Evolutionary conservation across 164 flowering plant genomes (phyloP).

Genomic region (Vitis amurensis): DNA sequence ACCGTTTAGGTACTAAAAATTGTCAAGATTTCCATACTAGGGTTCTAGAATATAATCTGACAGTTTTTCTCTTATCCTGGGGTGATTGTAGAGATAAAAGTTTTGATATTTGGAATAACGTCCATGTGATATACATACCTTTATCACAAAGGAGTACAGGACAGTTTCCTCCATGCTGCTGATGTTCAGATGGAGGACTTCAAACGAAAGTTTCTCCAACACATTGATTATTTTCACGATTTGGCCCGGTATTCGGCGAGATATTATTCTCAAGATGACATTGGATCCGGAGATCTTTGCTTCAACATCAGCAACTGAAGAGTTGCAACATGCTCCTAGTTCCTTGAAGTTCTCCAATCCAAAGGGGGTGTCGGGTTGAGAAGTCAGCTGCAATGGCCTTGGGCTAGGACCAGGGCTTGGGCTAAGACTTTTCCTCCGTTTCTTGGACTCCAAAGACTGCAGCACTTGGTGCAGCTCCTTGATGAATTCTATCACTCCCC

Average conservation of each 20-base stretch:
- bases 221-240: constrained; percentile 58
- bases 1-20: no score
- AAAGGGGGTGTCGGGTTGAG: constrained; percentile 18
- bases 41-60: no score
- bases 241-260: constrained; percentile 65
- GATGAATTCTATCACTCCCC: constrained; percentile 89
- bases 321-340: constrained; percentile 77
- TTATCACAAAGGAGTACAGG: constrained; percentile 73
- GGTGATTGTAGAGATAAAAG: no score
- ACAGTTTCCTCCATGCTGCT: constrained; percentile 96
- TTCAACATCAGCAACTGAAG: constrained; percentile 78
- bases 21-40: no score
- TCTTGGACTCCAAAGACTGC: constrained; percentile 76
- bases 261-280: constrained; percentile 63
- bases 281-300: constrained; percentile 88
- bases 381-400: constrained; percentile 27
- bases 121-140: constrained; percentile 46
- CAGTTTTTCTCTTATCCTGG: no score
- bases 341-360: constrained; percentile 40
- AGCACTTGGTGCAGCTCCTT: constrained; percentile 88
- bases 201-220: constrained; percentile 64
- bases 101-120: no score
- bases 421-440: constrained; percentile 73
- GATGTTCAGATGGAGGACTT: constrained; percentile 83
- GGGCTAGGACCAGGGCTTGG: constrained; percentile 75